A percentile compares a stretch with the other conserved stretches of the same genome.
Evolutionary conservation across 2,329 filamentous ascomycete species (phyloP).

Genomic region (Leptographium radiaticola): DNA sequence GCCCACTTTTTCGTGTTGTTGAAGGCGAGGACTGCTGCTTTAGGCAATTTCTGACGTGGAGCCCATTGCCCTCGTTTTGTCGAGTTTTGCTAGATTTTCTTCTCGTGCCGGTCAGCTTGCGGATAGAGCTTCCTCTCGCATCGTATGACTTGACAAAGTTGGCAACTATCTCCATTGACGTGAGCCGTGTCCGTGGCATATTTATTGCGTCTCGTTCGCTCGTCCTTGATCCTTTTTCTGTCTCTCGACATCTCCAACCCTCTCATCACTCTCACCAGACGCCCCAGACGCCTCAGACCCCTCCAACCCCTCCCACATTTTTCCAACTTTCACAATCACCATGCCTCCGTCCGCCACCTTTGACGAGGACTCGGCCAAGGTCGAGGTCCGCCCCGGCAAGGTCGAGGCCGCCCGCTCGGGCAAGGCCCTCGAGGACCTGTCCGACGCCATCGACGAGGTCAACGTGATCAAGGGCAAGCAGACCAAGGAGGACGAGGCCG

Average conservation of each 20-base stretch:
- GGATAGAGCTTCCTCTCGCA: not conserved
- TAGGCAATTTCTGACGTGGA: constrained; percentile 5
- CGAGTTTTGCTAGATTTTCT: not conserved
- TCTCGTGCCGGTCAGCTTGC: not conserved
- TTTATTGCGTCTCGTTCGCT: not conserved
- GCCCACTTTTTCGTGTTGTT: constrained; percentile 1
- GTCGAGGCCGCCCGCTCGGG: constrained; percentile 10
- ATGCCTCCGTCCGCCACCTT: constrained; percentile 19
- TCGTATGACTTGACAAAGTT: not conserved
- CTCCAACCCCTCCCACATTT: not conserved
- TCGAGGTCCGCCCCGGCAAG: not conserved
- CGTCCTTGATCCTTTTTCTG: not conserved
- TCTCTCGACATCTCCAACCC: not conserved
- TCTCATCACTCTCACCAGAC: not conserved
- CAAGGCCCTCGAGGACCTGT: constrained; percentile 19
- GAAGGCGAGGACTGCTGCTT: not conserved
- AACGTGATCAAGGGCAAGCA: constrained; percentile 18
- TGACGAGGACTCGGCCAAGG: constrained; percentile 8
- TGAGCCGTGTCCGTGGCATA: not conserved
- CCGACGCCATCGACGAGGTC: constrained; percentile 21
- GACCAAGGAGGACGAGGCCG: constrained; percentile 1
- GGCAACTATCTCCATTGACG: not conserved
- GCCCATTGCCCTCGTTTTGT: not conserved
- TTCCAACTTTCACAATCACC: not conserved
- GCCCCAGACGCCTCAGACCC: too few species aligned